Percentiles rank a stretch among this genome's conserved stretches.
These are phyloP conservation scores for Cucurbitaria berberidis DNA, from an alignment of 2,329 filamentous ascomycete genomes.

Conservation along the genomic window DNA sequence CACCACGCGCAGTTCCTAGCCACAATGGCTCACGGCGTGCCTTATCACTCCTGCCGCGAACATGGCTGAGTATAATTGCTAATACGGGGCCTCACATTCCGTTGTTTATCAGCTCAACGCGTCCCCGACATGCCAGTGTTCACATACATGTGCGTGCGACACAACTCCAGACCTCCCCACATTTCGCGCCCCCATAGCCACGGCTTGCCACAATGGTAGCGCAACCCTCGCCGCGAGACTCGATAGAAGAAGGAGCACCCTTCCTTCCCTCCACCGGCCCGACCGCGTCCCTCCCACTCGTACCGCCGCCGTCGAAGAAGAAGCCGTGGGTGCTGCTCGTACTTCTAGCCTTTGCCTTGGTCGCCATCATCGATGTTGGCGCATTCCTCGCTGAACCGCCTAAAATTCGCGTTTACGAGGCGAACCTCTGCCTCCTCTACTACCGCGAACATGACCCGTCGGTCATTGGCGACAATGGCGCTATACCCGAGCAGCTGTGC, in stretches of 20 bases:
- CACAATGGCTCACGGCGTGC: not conserved
- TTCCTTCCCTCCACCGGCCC: constrained; percentile 23
- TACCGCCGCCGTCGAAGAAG: constrained; percentile 12
- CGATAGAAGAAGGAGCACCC: constrained; percentile 24
- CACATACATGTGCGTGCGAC: not conserved
- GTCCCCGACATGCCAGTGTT: not conserved
- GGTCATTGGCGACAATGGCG: constrained; percentile 51
- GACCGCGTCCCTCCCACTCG: not conserved
- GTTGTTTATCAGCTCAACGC: not conserved
- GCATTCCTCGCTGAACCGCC: constrained; percentile 54
- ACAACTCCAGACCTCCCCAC: not conserved
- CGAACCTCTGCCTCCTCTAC: constrained; percentile 56
- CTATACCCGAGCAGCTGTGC: constrained; percentile 56
- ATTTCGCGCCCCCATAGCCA: not conserved
- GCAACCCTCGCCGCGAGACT: constrained; percentile 13
- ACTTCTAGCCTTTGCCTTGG: constrained; percentile 49
- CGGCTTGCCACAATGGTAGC: constrained; percentile 13
- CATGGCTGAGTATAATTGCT: not conserved
- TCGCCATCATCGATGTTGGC: constrained; percentile 55
- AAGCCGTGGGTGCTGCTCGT: constrained; percentile 43
- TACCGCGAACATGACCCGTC: constrained; percentile 52
- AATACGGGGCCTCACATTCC: not conserved
- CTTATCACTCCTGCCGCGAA: not conserved
- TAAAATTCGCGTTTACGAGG: constrained; percentile 57
- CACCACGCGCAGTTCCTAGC: not conserved